A percentile compares a stretch with the other conserved stretches of the same genome.
Evolutionary conservation across 352 stramenopile genomes (phyloP).

Genomic region (Phytopythium vexans): DNA sequence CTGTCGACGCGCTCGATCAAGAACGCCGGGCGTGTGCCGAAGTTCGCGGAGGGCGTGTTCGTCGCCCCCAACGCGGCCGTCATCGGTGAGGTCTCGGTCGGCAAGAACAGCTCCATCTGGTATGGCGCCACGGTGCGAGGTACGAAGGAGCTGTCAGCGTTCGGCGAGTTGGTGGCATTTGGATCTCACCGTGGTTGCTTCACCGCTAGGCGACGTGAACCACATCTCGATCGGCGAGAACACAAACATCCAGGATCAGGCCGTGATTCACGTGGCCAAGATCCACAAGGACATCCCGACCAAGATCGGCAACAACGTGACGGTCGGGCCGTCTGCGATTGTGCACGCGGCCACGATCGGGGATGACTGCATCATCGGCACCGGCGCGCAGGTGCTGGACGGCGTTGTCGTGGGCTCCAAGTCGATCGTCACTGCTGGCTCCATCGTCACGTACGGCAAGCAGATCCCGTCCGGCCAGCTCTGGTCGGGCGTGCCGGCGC

Average conservation of each 20-base stretch:
- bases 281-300: slow-evolving; percentile 90
- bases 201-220: slow-evolving; percentile 78
- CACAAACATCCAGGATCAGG: slow-evolving; percentile 92
- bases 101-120: slow-evolving; percentile 90
- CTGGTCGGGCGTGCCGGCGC: slow-evolving; percentile 82
- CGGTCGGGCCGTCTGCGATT: slow-evolving; percentile 81
- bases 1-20: slow-evolving; percentile 75
- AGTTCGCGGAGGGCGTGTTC: slow-evolving; percentile 64
- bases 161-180: no score
- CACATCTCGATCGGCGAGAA: slow-evolving; percentile 92
- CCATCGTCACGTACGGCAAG: slow-evolving; percentile 85
- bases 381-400: slow-evolving; percentile 89
- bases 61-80: slow-evolving; percentile 91
- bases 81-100: slow-evolving; percentile 92
- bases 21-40: slow-evolving; percentile 62
- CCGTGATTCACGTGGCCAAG: slow-evolving; percentile 93
- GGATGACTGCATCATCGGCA: slow-evolving; percentile 91
- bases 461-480: slow-evolving; percentile 88
- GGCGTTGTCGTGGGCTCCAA: slow-evolving; percentile 83
- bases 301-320: slow-evolving; percentile 90
- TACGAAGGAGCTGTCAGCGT: slow-evolving; percentile 9
- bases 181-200: background rate
- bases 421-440: slow-evolving; percentile 89
- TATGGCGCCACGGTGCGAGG: slow-evolving; percentile 90
- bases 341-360: slow-evolving; percentile 92